These are phyloP conservation scores for Solanum chaucha DNA, from an alignment of 257 asterid genomes.

Conservation along the genomic window DNA sequence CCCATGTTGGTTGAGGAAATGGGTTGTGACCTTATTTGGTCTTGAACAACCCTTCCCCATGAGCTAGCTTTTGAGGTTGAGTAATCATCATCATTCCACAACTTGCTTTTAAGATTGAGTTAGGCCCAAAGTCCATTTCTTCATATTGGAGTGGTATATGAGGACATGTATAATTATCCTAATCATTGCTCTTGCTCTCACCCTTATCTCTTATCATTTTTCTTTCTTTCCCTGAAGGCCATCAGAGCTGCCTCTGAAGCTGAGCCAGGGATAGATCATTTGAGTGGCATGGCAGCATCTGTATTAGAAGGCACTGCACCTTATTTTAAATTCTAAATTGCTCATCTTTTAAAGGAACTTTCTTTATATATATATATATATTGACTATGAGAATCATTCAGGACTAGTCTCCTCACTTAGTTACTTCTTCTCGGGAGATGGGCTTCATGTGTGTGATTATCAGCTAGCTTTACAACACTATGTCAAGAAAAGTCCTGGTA, in stretches of 20 bases:
- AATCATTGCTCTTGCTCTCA: conserved; percentile 2
- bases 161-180: neutral
- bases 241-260: conserved; percentile 73
- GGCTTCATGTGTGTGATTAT: conserved; percentile 57
- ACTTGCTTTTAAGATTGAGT: neutral
- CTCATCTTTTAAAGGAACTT: conserved; percentile 4
- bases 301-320: conserved; percentile 51
- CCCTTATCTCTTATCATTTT: conserved; percentile 4
- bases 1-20: neutral
- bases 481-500: conserved; percentile 57
- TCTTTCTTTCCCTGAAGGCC: conserved; percentile 41
- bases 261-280: conserved; percentile 44
- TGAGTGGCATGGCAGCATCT: conserved; percentile 69
- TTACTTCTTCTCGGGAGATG: conserved; percentile 74
- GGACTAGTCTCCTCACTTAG: conserved; percentile 78
- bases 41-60: neutral
- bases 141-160: neutral
- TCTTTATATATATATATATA: neutral
- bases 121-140: neutral
- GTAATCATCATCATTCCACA: neutral
- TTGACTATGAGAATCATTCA: conserved; percentile 19
- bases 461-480: conserved; percentile 58
- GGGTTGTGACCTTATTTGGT: neutral
- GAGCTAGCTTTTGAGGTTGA: neutral
- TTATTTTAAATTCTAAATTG: conserved; percentile 6